Conservation (phyloP, 352 stramenopile genomes). For the Phytophthora sp. region DNA sequence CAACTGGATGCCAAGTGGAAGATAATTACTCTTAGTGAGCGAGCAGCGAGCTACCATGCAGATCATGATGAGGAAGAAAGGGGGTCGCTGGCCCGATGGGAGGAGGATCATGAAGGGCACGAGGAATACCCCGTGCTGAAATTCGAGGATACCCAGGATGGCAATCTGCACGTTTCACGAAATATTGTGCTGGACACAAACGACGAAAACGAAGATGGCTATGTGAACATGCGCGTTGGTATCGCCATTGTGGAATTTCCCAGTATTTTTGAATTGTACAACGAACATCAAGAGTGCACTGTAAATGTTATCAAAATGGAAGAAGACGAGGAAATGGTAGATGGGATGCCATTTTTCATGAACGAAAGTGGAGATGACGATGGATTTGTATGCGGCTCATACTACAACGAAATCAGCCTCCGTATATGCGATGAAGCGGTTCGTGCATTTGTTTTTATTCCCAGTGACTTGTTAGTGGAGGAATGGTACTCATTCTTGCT, state of each 20-base stretch:
- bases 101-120: slow-evolving; percentile 28
- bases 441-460: slow-evolving; percentile 17
- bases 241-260: slow-evolving; percentile 77
- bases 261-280: slow-evolving; percentile 70
- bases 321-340: slow-evolving; percentile 72
- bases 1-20: slow-evolving; percentile 65
- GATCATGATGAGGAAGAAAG: slow-evolving; percentile 26
- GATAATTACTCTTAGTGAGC: slow-evolving; percentile 46
- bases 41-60: slow-evolving; percentile 40
- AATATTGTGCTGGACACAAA: slow-evolving; percentile 74
- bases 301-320: slow-evolving; percentile 78
- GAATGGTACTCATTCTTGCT: neutral
- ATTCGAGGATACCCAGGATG: slow-evolving; percentile 56
- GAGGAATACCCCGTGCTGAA: slow-evolving; percentile 58
- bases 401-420: slow-evolving; percentile 73
- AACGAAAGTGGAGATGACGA: slow-evolving; percentile 73
- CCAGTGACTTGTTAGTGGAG: neutral
- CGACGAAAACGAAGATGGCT: slow-evolving; percentile 71
- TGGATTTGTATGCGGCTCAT: slow-evolving; percentile 55
- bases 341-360: slow-evolving; percentile 75
- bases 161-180: slow-evolving; percentile 52
- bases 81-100: slow-evolving; percentile 13
- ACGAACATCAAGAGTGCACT: slow-evolving; percentile 69
- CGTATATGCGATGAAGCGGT: slow-evolving; percentile 62
- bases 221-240: slow-evolving; percentile 65